phyloP scores from a whole-genome alignment of 768 basidiomycete genomes.

The Mycena vitilis region DNA sequence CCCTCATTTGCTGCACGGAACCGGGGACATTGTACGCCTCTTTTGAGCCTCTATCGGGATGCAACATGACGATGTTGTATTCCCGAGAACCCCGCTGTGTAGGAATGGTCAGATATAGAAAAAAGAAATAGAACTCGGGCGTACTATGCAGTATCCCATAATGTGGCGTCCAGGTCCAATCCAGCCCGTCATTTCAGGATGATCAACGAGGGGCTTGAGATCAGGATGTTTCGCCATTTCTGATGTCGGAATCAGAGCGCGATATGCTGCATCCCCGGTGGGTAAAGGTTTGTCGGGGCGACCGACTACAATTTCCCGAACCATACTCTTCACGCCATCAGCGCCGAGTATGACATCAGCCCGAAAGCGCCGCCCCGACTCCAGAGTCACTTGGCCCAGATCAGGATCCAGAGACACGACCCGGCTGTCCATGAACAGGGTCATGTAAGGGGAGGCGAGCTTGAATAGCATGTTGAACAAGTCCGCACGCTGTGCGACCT shows the following conservation, averaged over 20 bases:
- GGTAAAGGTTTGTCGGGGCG: conserved; percentile 54
- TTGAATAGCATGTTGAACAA: conserved; percentile 54
- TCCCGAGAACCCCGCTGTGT: conserved; percentile 51
- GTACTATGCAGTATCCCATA: conserved; percentile 51
- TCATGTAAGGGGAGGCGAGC: conserved; percentile 51
- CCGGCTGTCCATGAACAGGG: conserved; percentile 48
- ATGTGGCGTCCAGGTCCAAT: conserved; percentile 62
- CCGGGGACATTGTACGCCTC: conserved; percentile 60
- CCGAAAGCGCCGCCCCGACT: conserved; percentile 54
- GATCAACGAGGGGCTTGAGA: conserved; percentile 62
- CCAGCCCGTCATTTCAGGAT: conserved; percentile 68
- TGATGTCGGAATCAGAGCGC: conserved; percentile 62
- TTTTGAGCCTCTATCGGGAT: conserved; percentile 52
- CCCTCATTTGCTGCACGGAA: conserved; percentile 58
- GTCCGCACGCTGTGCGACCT: conserved; percentile 57
- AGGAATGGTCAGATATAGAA: background rate
- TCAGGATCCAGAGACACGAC: conserved; percentile 46
- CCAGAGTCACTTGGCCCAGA: conserved; percentile 49
- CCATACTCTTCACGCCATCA: conserved; percentile 62
- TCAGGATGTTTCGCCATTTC: conserved; percentile 63
- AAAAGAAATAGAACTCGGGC: conserved; percentile 26
- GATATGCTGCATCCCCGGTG: conserved; percentile 75
- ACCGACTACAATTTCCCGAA: conserved; percentile 63
- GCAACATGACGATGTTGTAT: conserved; percentile 60
- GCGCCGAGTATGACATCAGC: conserved; percentile 62